phyloP scores from a whole-genome alignment of 805 yeast genomes.

The Candida coquimbonensis region DNA sequence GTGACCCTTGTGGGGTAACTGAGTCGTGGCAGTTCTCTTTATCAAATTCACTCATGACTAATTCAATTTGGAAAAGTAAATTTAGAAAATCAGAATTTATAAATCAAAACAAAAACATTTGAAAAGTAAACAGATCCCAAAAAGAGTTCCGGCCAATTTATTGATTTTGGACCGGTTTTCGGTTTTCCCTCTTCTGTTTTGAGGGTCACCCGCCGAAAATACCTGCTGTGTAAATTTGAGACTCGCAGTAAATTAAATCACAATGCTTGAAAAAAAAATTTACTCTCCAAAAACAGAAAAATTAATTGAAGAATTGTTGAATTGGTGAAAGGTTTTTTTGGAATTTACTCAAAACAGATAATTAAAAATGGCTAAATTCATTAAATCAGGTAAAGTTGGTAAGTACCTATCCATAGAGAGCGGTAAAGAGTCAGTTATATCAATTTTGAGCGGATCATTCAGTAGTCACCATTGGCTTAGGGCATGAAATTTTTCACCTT shows the following conservation, averaged over 20 bases:
- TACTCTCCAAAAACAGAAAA: conserved; percentile 6
- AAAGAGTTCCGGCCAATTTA: background rate
- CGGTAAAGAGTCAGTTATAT: too few relatives aligned
- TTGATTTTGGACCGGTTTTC: too few relatives aligned
- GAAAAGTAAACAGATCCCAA: conserved; percentile 10
- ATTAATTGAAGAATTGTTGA: conserved; percentile 3
- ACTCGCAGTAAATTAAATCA: background rate
- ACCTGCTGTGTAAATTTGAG: background rate
- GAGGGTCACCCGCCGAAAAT: background rate
- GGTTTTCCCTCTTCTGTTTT: too few relatives aligned
- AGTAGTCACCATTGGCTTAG: background rate
- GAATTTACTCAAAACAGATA: background rate
- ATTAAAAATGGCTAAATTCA: conserved; percentile 87
- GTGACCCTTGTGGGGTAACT: conserved; percentile 9
- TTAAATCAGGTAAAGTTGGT: conserved; percentile 95
- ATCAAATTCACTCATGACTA: background rate
- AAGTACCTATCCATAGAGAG: conserved; percentile 35
- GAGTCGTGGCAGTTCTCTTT: conserved; percentile 14
- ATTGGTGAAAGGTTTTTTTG: background rate
- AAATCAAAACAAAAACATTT: background rate
- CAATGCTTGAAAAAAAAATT: conserved; percentile 4
- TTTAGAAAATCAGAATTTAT: background rate
- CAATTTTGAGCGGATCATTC: background rate
- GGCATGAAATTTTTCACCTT: background rate
- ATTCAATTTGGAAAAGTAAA: background rate